Percentiles rank a stretch among this genome's conserved stretches.
phyloP scores from a whole-genome alignment of 306 rosid species.

The Senna tora region DNA sequence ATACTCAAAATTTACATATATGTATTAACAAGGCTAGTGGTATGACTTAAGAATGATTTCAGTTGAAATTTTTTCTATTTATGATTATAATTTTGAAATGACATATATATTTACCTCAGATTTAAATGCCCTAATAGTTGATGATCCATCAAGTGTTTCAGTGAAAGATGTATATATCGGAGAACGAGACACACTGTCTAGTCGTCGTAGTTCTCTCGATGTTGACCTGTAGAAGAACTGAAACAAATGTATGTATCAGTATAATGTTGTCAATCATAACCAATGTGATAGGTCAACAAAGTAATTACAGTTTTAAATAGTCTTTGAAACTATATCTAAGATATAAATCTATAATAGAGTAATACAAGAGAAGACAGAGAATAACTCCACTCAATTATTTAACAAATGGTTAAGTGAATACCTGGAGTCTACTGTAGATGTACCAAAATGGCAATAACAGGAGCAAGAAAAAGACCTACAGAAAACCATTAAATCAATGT shows the following conservation, averaged over 20 bases:
- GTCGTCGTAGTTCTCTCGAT: conserved; percentile 87
- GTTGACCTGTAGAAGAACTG: conserved; percentile 97
- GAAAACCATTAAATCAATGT: conserved; percentile 38
- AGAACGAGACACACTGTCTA: conserved; percentile 96
- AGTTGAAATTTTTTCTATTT: background rate
- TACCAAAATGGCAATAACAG: conserved; percentile 90
- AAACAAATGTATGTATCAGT: conserved; percentile 36
- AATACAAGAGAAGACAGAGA: background rate
- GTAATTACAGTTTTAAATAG: conserved; percentile 14
- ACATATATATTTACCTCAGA: conserved; percentile 62
- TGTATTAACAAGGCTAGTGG: conserved; percentile 18
- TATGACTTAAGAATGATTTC: conserved; percentile 17
- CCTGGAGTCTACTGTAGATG: conserved; percentile 96
- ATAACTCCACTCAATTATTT: background rate
- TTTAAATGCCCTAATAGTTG: conserved; percentile 87
- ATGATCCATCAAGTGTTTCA: conserved; percentile 89
- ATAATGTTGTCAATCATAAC: conserved; percentile 27
- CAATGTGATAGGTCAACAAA: conserved; percentile 20
- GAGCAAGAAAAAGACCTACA: conserved; percentile 79
- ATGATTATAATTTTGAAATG: conserved; percentile 27
- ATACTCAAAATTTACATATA: background rate
- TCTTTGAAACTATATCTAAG: background rate
- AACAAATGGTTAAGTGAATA: conserved; percentile 36
- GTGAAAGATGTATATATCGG: conserved; percentile 94
- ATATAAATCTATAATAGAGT: background rate